Evolutionary conservation across 2,329 filamentous ascomycete species (phyloP).

Genomic region (Myriosclerotinia curreyana): DNA sequence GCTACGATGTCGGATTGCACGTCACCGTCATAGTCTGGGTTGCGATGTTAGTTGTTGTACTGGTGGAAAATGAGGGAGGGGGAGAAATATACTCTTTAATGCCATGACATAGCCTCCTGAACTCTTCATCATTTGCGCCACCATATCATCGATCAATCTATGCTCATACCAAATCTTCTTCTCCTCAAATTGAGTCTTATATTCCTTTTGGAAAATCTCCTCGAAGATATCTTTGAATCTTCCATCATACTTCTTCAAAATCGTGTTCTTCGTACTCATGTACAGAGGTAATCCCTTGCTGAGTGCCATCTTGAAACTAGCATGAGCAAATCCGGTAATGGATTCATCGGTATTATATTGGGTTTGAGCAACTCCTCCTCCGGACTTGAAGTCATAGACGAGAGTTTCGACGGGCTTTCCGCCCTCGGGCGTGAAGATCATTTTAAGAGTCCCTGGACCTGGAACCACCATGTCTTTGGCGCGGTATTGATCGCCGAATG

Average conservation of each 20-base stretch:
- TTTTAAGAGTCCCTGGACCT: slow-evolving; percentile 82
- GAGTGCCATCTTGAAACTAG: slow-evolving; percentile 92
- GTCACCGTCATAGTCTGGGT: slow-evolving; percentile 92
- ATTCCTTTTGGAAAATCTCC: slow-evolving; percentile 84
- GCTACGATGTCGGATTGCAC: slow-evolving; percentile 98
- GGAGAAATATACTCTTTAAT: slow-evolving; percentile 75
- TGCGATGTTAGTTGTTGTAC: slow-evolving; percentile 18
- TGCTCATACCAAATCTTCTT: slow-evolving; percentile 99
- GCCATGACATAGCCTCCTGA: slow-evolving; percentile 95
- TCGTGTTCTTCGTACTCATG: slow-evolving; percentile 99
- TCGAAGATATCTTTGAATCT: slow-evolving; percentile 99
- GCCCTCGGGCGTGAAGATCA: slow-evolving; percentile 88
- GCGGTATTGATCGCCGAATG: slow-evolving; percentile 97
- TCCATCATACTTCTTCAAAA: slow-evolving; percentile 97
- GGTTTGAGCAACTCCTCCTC: slow-evolving; percentile 85
- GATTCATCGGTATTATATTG: slow-evolving; percentile 99
- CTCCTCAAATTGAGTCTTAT: slow-evolving; percentile 84
- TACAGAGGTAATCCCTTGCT: slow-evolving; percentile 88
- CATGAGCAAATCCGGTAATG: slow-evolving; percentile 91
- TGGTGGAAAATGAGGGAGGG: not conserved
- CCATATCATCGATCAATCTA: slow-evolving; percentile 98
- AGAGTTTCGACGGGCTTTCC: slow-evolving; percentile 80
- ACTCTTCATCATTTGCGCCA: slow-evolving; percentile 99
- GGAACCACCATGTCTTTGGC: slow-evolving; percentile 87
- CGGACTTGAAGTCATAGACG: slow-evolving; percentile 84